Evolutionary conservation across 768 basidiomycete species (phyloP), one percentile per base, ranked within the genome.

Genomic region (Panaeolus papilionaceus): DNA sequence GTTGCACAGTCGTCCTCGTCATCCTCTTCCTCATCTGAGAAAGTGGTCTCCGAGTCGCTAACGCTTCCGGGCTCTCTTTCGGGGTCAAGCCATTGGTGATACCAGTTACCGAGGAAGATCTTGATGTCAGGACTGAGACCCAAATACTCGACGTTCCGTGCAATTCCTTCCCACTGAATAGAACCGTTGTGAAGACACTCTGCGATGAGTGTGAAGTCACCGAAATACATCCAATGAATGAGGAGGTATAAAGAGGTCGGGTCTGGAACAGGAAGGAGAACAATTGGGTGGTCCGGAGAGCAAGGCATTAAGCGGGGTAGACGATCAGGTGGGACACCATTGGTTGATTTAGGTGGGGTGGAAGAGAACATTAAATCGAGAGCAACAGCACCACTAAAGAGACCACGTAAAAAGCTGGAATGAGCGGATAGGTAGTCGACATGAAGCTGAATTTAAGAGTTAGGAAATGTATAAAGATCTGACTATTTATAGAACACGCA

Each of bases 71-170:
- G 70, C 3, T 69, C 66, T 37, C 75, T 78, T 49, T 75, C 75
- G 1, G 83, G 78, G 63, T 85, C 80, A 51, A 87, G 74, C 90
- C 91, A 91, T 33, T 83, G 81, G 64, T 85, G 81, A 77, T 92
- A 94, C 91, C 92, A 96, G 66, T 82, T 83, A 0, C 90, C 88
- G 61, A 95, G 82, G 74, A 92, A 92, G 16, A 89, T 78, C 75
- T 93, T 95, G 77, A 96, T 88, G 51, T 92, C 89, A 18, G 88
- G 80, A 64, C 88, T 83, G 69, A 96, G 84, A 20, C 89, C 91
- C 62, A 97, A 89, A 74, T 94, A 96, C 75, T 96, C 94, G 75
- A 92, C 94, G 76, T 96, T 97, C 68, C 91, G 88, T 20, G 93
- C 93, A 68, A 96, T 82, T 37, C 93, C 93, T 72, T 95, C 92